Evolutionary conservation across 2,329 filamentous ascomycete genomes (phyloP), one percentile per base, ranked within the genome.

Genomic region (Hortaea sp.): DNA sequence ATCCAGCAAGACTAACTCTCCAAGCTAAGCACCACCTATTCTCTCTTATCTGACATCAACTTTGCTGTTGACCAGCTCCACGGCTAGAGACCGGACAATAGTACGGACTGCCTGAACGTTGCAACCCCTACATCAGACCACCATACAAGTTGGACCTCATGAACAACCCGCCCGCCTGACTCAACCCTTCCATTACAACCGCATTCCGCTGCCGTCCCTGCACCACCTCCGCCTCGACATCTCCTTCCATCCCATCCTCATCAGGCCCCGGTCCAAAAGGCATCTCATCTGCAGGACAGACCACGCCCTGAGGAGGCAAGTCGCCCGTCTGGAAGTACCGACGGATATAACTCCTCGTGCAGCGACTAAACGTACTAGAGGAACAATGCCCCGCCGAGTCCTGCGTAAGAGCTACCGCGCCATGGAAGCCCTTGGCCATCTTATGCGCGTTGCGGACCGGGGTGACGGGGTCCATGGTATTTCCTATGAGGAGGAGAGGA

Each of bases 381-480:
- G 58, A 56, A 41, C 60, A 61, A 48, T 65, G 61, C 11, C 63
- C 63, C 4, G 55, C 52, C 6, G 56, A 57, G 39, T 66, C 54
- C 42, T 65, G 63, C 5, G 57, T 56, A 6, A 64, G 45, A 3
- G 59, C 56, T 13, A 55, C 58, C 6, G 58, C 59, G 7, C 58
- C 61, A 6, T 53, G 49, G 40, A 59, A 64, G 1, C 59, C 53
- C 12, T 43, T 53, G 4, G 61, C 58, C 66, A 69, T 69, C 35
- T 63, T 56, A 27, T 51, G 56, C 6, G 62, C 60, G 39, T 57
- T 58, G 12, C 46, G 47, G 9, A 60, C 47, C 0, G 64, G 63
- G 5, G 64, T 66, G 5, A 64, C 63, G 4, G 64, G 63, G 47
- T 66, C 64, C 2, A 53, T 49, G 2, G 56, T 62, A 42, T 62